Evolutionary conservation across 1,284 basidiomycete species (phyloP), one percentile per base, ranked within the genome.

Genomic region (Veloboletus limbatus): DNA sequence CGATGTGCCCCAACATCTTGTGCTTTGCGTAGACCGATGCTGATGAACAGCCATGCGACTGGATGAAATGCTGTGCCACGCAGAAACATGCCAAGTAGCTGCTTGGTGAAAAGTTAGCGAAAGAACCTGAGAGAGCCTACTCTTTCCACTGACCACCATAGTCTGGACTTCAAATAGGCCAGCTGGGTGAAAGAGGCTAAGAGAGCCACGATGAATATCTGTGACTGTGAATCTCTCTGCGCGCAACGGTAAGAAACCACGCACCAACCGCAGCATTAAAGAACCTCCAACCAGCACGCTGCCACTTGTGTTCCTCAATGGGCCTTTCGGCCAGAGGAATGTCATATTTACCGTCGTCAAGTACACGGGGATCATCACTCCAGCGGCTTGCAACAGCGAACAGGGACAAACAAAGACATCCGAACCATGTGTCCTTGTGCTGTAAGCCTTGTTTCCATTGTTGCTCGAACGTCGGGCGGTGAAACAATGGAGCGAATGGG

Each of bases 101-200:
- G 44, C 41, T 51, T 43, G 45, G 25, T n/a, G 41, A 22, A 16
- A 35, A 17, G 24, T 52, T 8, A 42, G 21, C 21, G 45, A 48
- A 17, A 28, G 26, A 49, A 33, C 10, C 31, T 26, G 32, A 24
- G 10, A 54, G 25, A 25, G 40, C 9, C 18, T n/a, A n/a, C 38
- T 24, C 18, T 39, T 35, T 39, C 26, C 20, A 64, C 73, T 58
- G 52, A 81, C 80, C 25, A 69, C 64, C 51, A 78, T 77, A 2
- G 76, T 71, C 62, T 92, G 89, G 10, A 93, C 69, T 60, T 92
- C 89, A 52, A 81, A 84, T n/a, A 93, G 62, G 40, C 74, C 76
- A 4, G 85, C 78, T 0, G 80, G 78, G 49, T 78, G 74, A 46
- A 89, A 70, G 45, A 84, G 68, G 40, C 76, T 80, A 48, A 74